Base-by-base conservation (phyloP, 1,284 basidiomycete genomes). In the Polyporus tsugae region DNA sequence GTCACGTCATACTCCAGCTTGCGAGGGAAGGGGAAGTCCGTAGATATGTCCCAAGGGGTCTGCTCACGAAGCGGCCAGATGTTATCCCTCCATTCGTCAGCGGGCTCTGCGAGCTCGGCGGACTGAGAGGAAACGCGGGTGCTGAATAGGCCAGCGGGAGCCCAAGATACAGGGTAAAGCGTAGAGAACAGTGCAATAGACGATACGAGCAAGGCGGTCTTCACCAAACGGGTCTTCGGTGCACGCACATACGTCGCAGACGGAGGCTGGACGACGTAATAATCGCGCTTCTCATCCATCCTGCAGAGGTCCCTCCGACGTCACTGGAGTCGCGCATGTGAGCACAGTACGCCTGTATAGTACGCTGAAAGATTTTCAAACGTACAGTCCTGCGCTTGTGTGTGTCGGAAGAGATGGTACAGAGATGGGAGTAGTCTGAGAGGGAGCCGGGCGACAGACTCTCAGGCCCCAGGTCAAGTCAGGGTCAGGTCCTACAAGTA, bases 11-110 rank as follows among this genome's bases (percentile, higher is more conserved):
- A 92, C 66, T 86, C 83, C n/a, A 91, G 80, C 29, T 79, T 80
- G 36, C 91, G 87, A 1, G 90, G 88, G 78, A 87, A 87, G n/a
- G 86, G 83, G 74, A 87, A 91, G 79, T 92, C 88, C n/a, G 90
- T 91, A 22, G 91, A 92, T 68, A 93, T 92, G 74, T 93, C 91
- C 91, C 91, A 93, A 33, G 86, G 82, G 3, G 86, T 87, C 65
- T 86, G 89, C 62, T 83, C 81, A 49, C 89, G 88, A 35, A 91
- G 78, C 35, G 91, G 91, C 82, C 87, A 93, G 25, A 88, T 75
- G 66, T 92, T 82, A 75, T 92, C 87, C 71, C 82, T 81, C 89
- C 86, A 87, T 58, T 82, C 80, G 64, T 79, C 80, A n/a, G 61
- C 65, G n/a, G 72, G 72, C 49, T 73, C 70, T 7, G 57, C 57